phyloP scores from a whole-genome alignment of 2,329 filamentous ascomycete genomes.

The Saccharata proteae region DNA sequence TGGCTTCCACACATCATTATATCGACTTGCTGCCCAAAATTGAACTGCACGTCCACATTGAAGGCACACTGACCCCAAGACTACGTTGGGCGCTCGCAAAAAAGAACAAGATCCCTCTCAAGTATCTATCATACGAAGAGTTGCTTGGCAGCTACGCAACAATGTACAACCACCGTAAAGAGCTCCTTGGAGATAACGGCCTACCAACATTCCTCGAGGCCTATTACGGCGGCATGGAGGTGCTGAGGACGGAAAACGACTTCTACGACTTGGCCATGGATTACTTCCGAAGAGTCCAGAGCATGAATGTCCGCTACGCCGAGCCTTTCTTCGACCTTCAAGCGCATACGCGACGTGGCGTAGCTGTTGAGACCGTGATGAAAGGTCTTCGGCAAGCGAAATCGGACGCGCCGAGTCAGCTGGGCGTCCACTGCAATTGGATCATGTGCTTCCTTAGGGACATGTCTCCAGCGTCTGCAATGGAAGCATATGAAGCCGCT shows the following conservation, averaged over 20 bases:
- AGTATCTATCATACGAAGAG: background rate
- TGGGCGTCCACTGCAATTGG: conserved; percentile 18
- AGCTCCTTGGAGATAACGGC: conserved; percentile 13
- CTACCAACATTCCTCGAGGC: conserved; percentile 17
- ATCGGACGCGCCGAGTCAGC: conserved; percentile 8
- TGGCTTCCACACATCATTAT: too few species aligned
- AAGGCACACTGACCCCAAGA: conserved; percentile 31
- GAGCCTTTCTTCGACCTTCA: conserved; percentile 35
- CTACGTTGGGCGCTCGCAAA: conserved; percentile 31
- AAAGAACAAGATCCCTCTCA: conserved; percentile 19
- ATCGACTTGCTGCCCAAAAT: conserved; percentile 27
- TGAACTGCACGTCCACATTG: conserved; percentile 37
- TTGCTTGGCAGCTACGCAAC: conserved; percentile 8
- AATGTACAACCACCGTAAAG: conserved; percentile 12
- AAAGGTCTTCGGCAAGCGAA: conserved; percentile 20
- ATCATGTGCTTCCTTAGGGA: conserved; percentile 34
- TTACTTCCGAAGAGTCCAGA: conserved; percentile 20
- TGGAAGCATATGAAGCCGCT: conserved; percentile 27
- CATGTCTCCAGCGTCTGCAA: conserved; percentile 25
- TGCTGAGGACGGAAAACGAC: conserved; percentile 23
- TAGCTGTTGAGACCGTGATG: conserved; percentile 21
- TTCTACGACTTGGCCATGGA: conserved; percentile 31
- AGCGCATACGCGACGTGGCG: conserved; percentile 28
- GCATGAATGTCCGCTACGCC: conserved; percentile 29
- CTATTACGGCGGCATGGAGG: conserved; percentile 17